A percentile compares a stretch with the other conserved stretches of the same genome.
These are phyloP conservation scores for Viola odorata DNA, from an alignment of 345 rosid species.

Conservation along the genomic window DNA sequence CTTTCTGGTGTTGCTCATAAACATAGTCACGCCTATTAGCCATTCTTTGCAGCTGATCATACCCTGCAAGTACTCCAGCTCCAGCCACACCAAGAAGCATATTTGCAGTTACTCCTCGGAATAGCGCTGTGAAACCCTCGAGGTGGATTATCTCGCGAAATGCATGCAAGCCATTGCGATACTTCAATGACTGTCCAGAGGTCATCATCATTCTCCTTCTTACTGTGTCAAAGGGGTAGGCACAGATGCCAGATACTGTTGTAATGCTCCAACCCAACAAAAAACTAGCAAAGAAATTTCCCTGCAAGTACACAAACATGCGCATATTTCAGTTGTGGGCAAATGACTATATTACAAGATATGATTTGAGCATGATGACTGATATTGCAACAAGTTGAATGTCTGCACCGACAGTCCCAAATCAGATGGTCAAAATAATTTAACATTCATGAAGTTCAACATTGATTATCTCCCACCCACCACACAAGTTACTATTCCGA, in stretches of 20 bases:
- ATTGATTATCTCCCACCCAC: no score
- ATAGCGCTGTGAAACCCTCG: conserved; percentile 70
- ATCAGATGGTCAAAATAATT: no score
- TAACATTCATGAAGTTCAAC: no score
- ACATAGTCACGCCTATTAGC: conserved; percentile 42
- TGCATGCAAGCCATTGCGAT: conserved; percentile 54
- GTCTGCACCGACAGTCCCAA: no score
- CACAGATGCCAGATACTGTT: conserved; percentile 73
- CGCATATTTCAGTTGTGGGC: no score
- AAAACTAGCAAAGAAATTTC: conserved; percentile 84
- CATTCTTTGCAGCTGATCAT: conserved; percentile 72
- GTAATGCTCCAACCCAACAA: conserved; percentile 91
- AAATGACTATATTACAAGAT: no score
- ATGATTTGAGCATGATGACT: no score
- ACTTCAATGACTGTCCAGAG: conserved; percentile 72
- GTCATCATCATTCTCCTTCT: conserved; percentile 97
- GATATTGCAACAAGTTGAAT: no score
- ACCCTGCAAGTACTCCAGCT: conserved; percentile 90
- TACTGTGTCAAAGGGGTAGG: conserved; percentile 86
- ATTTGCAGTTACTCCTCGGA: conserved; percentile 78
- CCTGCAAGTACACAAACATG: conserved; percentile 35
- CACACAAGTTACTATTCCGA: no score
- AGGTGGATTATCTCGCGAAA: conserved; percentile 50
- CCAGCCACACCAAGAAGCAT: conserved; percentile 97
- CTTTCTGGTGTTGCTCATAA: conserved; percentile 28